Base-by-base conservation (phyloP, 345 rosid species). In the Citrus cavaleriei region DNA sequence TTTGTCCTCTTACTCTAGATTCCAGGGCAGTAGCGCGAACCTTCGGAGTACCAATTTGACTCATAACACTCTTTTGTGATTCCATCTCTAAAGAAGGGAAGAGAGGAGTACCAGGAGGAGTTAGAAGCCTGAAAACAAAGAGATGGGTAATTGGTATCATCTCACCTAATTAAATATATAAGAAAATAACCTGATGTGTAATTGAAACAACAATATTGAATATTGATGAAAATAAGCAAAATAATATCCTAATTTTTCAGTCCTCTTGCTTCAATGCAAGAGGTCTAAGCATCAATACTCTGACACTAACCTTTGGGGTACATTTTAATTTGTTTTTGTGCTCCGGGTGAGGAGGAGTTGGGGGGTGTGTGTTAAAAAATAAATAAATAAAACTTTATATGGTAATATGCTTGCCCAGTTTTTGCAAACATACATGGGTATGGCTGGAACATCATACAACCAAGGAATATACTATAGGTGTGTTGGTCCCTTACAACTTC, bases 1-100 rank as follows among this genome's bases (percentile, higher is more conserved):
- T 77, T 57, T 57, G 40, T 55, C 64, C 61, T 74, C 93, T 91
- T 91, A 97, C 99, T 85, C 97, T 88, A 78, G 98, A 93, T 85
- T 89, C 91, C 74, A 89, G 78, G 73, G 89, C 85, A 73, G 92
- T 88, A 0, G 90, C 78, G 37, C 87, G 89, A 58, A 90, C 86
- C 86, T 91, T 97, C 65, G 95, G 86, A 74, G 90, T 84, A 62
- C 89, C 89, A 81, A 86, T 78, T 86, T 92, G 95, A 84, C 83
- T 91, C 95, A 90, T 90, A 70, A 86, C 71, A 4, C 91, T 88
- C 84, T 91, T 92, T 38, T 84, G 98, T 21, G 98, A 90, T 82
- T 92, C 97, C 97, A 91, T 90, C 89, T 94, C 99, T 89, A 96
- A 86, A 27, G 99, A 93, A 74, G 99, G 97, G 79, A 96, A 96